Percentiles rank a stretch among this genome's conserved stretches.
These are phyloP conservation scores for Irineochytrium annulatum DNA, from an alignment of 192 early-diverging fungal species.

Conservation along the genomic window DNA sequence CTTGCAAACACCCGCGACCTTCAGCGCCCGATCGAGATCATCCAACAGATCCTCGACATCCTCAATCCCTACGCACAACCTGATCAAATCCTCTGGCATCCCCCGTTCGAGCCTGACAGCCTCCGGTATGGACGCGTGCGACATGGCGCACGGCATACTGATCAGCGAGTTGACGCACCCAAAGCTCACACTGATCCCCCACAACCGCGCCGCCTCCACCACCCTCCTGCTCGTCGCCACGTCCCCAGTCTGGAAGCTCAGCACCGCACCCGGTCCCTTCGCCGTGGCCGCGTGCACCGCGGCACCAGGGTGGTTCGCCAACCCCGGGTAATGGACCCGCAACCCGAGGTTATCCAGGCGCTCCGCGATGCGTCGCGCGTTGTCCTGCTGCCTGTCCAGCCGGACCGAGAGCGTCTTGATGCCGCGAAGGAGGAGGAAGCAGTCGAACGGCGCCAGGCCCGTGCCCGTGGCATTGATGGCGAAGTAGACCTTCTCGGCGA, in stretches of 20 bases:
- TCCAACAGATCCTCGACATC: conserved; percentile 85
- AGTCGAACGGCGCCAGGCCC: conserved; percentile 87
- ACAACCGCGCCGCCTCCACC: conserved; percentile 78
- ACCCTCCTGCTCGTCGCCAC: conserved; percentile 71
- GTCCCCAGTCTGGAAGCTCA: conserved; percentile 91
- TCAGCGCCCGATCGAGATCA: conserved; percentile 76
- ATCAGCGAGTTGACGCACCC: conserved; percentile 97
- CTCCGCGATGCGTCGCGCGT: conserved; percentile 71
- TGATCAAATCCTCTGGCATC: conserved; percentile 95
- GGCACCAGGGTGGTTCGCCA: conserved; percentile 76
- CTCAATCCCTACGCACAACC: conserved; percentile 95
- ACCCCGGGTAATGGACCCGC: conserved; percentile 86
- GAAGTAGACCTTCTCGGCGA: conserved; percentile 83
- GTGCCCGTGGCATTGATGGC: conserved; percentile 94
- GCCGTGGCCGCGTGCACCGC: conserved; percentile 76
- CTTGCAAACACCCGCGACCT: conserved; percentile 38
- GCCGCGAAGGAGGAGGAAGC: conserved; percentile 88
- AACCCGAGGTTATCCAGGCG: conserved; percentile 77
- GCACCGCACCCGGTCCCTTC: conserved; percentile 84
- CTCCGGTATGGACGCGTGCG: conserved; percentile 92
- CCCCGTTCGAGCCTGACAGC: conserved; percentile 79
- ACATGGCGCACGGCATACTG: conserved; percentile 97
- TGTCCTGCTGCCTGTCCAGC: conserved; percentile 90
- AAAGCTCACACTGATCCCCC: conserved; percentile 95
- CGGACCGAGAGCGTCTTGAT: conserved; percentile 94